Evolutionary conservation across 352 stramenopile species (phyloP).

Genomic region (Pythium folliculosum): DNA sequence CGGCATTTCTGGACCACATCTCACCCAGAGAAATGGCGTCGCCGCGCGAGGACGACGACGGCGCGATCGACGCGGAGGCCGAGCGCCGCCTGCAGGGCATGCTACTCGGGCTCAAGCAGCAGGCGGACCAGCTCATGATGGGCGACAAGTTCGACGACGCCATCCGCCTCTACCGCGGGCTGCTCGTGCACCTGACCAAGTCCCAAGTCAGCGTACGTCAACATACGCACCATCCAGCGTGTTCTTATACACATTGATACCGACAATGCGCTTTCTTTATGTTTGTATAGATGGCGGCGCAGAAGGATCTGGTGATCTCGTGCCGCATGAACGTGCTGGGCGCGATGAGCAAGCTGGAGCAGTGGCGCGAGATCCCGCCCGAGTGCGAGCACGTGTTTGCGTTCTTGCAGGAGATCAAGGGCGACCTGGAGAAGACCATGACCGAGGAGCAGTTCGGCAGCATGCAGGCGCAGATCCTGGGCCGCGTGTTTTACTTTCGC

Average conservation of each 20-base stretch:
- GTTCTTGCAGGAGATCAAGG: conserved; percentile 48
- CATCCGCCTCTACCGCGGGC: conserved; percentile 61
- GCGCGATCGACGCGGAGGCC: conserved; percentile 47
- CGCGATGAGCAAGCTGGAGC: conserved; percentile 55
- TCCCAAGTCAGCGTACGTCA: conserved; percentile 56
- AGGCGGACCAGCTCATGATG: conserved; percentile 66
- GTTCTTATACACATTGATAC: neutral
- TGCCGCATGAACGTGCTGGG: conserved; percentile 72
- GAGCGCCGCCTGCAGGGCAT: conserved; percentile 44
- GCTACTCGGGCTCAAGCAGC: conserved; percentile 56
- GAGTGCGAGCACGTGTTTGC: conserved; percentile 50
- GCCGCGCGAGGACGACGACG: conserved; percentile 26
- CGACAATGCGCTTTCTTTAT: neutral
- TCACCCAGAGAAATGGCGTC: conserved; percentile 16
- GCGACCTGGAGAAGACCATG: conserved; percentile 31
- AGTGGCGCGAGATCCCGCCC: conserved; percentile 48
- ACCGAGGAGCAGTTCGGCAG: conserved; percentile 22
- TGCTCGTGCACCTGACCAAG: conserved; percentile 71
- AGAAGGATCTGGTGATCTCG: conserved; percentile 63
- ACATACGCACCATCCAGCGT: neutral
- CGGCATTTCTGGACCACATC: neutral
- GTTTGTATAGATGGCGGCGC: conserved; percentile 38
- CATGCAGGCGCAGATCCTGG: conserved; percentile 40
- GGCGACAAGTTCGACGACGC: conserved; percentile 51
- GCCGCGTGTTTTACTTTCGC: conserved; percentile 62